A percentile compares a stretch with the other conserved stretches of the same genome.
Evolutionary conservation across 2,329 filamentous ascomycete species (phyloP).

Genomic region (Chaetomiaceae sp.): DNA sequence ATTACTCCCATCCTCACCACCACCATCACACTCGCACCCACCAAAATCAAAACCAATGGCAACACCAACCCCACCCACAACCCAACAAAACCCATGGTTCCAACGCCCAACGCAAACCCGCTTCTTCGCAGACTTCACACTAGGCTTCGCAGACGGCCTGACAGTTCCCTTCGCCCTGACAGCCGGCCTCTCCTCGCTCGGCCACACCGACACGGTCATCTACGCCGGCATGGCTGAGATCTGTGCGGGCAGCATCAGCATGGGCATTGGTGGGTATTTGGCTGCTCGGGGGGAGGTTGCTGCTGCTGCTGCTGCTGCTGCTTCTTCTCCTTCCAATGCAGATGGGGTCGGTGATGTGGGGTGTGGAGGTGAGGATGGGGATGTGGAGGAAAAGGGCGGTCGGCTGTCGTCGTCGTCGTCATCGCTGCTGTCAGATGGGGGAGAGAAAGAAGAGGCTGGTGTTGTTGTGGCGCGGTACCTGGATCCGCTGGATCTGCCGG

Average conservation of each 20-base stretch:
- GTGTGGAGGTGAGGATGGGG: neutral
- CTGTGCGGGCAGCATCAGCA: conserved; percentile 69
- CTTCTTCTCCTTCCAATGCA: too few relatives aligned
- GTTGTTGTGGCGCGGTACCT: neutral
- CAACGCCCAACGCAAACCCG: neutral
- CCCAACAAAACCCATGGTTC: too few relatives aligned
- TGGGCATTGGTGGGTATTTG: conserved; percentile 71
- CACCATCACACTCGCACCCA: too few relatives aligned
- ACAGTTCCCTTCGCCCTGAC: conserved; percentile 77
- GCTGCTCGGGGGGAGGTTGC: neutral
- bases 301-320: neutral
- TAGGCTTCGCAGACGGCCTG: conserved; percentile 72
- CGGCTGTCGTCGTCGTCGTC: too few relatives aligned
- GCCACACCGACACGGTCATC: conserved; percentile 61
- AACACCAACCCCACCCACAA: too few relatives aligned
- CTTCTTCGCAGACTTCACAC: neutral
- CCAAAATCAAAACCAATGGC: too few relatives aligned
- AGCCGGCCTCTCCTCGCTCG: conserved; percentile 62
- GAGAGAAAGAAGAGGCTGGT: too few relatives aligned
- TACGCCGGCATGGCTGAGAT: conserved; percentile 70
- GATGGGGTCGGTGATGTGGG: too few relatives aligned
- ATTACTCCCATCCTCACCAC: too few relatives aligned
- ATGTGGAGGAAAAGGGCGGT: neutral
- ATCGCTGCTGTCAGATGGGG: too few relatives aligned
- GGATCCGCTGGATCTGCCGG: neutral